phyloP scores from a whole-genome alignment of 805 yeast genomes.

The Jamesozyma rosinii region DNA sequence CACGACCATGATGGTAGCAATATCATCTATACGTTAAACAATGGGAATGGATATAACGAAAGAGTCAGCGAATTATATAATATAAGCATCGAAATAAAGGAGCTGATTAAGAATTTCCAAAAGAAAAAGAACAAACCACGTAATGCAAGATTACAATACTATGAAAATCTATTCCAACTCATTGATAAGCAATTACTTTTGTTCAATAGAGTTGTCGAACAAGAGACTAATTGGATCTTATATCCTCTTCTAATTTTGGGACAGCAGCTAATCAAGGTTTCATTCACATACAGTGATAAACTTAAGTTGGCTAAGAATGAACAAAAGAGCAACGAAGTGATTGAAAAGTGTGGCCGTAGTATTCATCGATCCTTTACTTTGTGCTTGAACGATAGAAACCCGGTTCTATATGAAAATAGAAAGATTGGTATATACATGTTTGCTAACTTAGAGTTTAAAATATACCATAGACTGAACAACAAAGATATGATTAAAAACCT shows the following conservation, averaged over 20 bases:
- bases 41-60: slow-evolving; percentile 1
- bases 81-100: slow-evolving; percentile 1
- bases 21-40: slow-evolving; percentile 2
- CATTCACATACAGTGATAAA: not conserved
- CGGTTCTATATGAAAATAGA: slow-evolving; percentile 41
- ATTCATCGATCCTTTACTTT: slow-evolving; percentile 67
- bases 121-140: slow-evolving; percentile 1
- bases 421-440: slow-evolving; percentile 60
- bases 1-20: not conserved
- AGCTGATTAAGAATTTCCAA: not conserved
- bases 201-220: slow-evolving; percentile 45
- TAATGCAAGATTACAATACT: not conserved
- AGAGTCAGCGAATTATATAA: slow-evolving; percentile 12
- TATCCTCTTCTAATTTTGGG: slow-evolving; percentile 18
- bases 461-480: slow-evolving; percentile 58
- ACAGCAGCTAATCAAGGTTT: slow-evolving; percentile 1
- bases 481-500: slow-evolving; percentile 66
- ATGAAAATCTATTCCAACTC: slow-evolving; percentile 12
- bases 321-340: not conserved
- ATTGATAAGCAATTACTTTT: slow-evolving; percentile 36
- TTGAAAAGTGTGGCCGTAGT: slow-evolving; percentile 45
- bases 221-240: slow-evolving; percentile 43
- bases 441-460: slow-evolving; percentile 56
- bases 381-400: slow-evolving; percentile 69
- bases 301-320: not conserved